phyloP scores from a whole-genome alignment of 352 stramenopile species.

The Globisporangium canariense region DNA sequence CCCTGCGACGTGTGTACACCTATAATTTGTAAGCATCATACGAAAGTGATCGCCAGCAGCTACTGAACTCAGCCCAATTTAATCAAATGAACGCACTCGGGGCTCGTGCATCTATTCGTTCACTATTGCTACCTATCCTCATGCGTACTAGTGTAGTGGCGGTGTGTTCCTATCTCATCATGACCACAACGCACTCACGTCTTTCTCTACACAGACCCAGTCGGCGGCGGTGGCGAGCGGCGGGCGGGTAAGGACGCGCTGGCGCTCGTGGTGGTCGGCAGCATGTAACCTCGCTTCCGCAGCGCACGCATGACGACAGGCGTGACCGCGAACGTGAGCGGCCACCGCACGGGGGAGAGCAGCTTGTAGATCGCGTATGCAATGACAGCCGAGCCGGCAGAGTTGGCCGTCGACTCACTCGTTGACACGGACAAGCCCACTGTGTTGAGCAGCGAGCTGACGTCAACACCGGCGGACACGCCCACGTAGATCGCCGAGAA shows the following conservation, averaged over 20 bases:
- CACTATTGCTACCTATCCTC: no score
- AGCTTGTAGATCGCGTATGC: slow-evolving; percentile 84
- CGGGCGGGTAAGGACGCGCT: slow-evolving; percentile 7
- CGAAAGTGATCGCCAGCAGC: background rate
- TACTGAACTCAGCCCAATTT: background rate
- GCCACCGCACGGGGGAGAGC: slow-evolving; percentile 69
- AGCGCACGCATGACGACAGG: slow-evolving; percentile 72
- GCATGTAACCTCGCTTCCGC: slow-evolving; percentile 72
- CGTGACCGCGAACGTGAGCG: slow-evolving; percentile 76
- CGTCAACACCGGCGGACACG: slow-evolving; percentile 68
- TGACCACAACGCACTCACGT: background rate
- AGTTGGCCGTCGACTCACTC: slow-evolving; percentile 50
- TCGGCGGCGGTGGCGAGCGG: slow-evolving; percentile 9
- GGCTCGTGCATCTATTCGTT: background rate
- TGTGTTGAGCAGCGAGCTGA: slow-evolving; percentile 44
- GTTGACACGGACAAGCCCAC: slow-evolving; percentile 40
- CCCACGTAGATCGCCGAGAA: slow-evolving; percentile 76
- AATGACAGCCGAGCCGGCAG: slow-evolving; percentile 72
- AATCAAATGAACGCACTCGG: background rate
- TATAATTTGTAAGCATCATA: background rate
- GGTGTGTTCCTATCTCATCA: background rate
- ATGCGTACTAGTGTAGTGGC: no score
- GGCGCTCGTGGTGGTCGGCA: slow-evolving; percentile 18
- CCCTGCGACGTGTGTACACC: slow-evolving; percentile 1
- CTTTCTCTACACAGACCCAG: background rate